Conservation (phyloP, 1,139 yeast genomes). For the Yamadazyma jaroonii region DNA sequence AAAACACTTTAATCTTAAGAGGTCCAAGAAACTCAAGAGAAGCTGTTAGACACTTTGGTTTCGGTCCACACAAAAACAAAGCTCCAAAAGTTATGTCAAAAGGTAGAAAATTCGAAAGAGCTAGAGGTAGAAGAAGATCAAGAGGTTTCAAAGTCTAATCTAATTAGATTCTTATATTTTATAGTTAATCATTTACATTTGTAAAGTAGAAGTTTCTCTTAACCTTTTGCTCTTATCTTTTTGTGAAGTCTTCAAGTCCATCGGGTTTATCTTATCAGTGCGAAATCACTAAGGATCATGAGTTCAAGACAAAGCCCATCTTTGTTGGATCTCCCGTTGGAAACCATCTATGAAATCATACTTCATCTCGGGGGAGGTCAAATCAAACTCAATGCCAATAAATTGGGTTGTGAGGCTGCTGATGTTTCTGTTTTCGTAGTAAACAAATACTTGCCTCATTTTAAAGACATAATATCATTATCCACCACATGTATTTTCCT, state of each 20-base stretch:
- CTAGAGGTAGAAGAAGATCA: conserved; percentile 99
- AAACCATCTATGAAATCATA: conserved; percentile 18
- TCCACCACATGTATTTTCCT: conserved; percentile 26
- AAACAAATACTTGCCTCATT: conserved; percentile 14
- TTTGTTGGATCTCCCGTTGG: conserved; percentile 13
- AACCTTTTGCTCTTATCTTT: no score
- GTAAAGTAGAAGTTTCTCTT: conserved; percentile 3
- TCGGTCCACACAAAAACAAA: conserved; percentile 99
- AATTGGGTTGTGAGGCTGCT: background rate
- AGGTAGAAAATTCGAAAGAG: conserved; percentile 99
- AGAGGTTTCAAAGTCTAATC: conserved; percentile 99
- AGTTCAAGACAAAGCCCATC: background rate
- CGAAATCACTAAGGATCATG: background rate
- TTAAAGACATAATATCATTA: conserved; percentile 17
- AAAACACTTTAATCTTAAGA: conserved; percentile 96
- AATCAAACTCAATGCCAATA: background rate
- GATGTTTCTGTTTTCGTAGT: conserved; percentile 10
- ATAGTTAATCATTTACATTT: conserved; percentile 7
- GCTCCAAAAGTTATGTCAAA: conserved; percentile 97
- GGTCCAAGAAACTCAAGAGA: conserved; percentile 99
- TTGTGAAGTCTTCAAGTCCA: background rate
- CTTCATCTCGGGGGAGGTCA: conserved; percentile 13
- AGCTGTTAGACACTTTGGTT: conserved; percentile 99
- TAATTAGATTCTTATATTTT: conserved; percentile 12
- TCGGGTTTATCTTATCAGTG: background rate